These are phyloP conservation scores for Neospora caninum DNA, from an alignment of 169 alveolate species.

Conservation along the genomic window DNA sequence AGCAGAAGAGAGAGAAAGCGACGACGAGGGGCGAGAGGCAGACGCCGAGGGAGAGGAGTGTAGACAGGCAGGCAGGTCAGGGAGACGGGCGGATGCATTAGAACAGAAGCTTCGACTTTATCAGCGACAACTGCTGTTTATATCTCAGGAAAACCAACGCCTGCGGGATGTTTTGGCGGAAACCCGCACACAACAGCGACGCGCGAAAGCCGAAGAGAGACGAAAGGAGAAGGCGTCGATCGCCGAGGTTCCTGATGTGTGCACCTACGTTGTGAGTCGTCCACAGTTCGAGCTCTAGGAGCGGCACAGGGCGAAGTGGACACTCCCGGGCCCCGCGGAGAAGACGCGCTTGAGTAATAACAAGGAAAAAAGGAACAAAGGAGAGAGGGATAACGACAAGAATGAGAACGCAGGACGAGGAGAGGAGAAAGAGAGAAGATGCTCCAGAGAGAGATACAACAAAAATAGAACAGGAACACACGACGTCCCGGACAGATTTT, in stretches of 20 bases:
- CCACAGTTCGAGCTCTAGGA: not conserved
- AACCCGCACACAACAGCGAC: not conserved
- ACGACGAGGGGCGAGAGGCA: not conserved
- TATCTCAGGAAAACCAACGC: not conserved
- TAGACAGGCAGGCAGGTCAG: not conserved
- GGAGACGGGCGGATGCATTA: not conserved
- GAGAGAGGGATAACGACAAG: not conserved
- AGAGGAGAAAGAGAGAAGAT: not conserved
- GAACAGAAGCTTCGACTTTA: not conserved
- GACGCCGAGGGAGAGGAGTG: not conserved
- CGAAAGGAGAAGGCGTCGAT: not conserved
- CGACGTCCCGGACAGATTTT: not conserved
- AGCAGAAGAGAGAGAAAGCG: not conserved
- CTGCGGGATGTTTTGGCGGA: not conserved
- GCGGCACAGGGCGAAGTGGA: not conserved
- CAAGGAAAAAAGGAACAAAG: not conserved
- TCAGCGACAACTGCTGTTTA: not conserved
- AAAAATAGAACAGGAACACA: not conserved
- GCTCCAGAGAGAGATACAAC: not conserved
- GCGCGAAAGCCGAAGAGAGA: not conserved
- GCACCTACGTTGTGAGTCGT: slow-evolving; percentile 23
- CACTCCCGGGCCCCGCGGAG: not conserved
- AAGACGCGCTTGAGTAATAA: not conserved
- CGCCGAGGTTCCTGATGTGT: not conserved
- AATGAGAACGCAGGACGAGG: not conserved